These are phyloP conservation scores for Iberis amara DNA, from an alignment of 441 rosid species.

Conservation along the genomic window DNA sequence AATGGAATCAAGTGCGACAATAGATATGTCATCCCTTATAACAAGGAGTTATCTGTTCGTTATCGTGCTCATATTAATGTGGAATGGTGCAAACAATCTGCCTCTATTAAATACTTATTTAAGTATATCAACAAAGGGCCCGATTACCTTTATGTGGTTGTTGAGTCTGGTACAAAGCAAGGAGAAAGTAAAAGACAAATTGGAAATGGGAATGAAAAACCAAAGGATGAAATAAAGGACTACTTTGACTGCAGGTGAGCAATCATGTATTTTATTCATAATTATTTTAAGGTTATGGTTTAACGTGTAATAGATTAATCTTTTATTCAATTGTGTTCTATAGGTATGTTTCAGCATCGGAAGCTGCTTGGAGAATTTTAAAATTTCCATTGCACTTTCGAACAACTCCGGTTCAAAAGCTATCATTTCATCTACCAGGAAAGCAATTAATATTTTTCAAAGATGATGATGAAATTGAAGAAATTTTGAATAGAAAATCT, in stretches of 20 bases:
- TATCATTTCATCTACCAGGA: not conserved
- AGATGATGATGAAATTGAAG: not conserved
- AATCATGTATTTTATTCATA: no score
- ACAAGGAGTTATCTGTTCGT: no score
- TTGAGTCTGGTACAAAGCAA: not conserved
- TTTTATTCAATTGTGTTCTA: no score
- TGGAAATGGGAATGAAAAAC: not conserved
- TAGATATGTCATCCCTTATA: no score
- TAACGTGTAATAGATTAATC: no score
- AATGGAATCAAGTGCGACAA: no score
- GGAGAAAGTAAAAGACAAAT: no score
- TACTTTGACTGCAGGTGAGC: not conserved
- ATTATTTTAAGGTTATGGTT: no score
- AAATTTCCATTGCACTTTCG: not conserved
- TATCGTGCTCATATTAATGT: no score
- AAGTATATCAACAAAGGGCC: no score
- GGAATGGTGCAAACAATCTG: no score
- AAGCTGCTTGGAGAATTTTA: not conserved
- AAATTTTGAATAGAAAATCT: not conserved
- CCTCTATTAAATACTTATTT: no score
- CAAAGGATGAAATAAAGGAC: not conserved
- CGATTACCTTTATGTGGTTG: not conserved
- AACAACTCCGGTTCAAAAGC: not conserved
- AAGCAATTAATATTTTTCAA: not conserved
- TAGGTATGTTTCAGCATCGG: not conserved